A percentile compares a stretch with the other conserved stretches of the same genome.
Evolutionary conservation across 345 rosid species (phyloP).

Genomic region (Trapa incisa): DNA sequence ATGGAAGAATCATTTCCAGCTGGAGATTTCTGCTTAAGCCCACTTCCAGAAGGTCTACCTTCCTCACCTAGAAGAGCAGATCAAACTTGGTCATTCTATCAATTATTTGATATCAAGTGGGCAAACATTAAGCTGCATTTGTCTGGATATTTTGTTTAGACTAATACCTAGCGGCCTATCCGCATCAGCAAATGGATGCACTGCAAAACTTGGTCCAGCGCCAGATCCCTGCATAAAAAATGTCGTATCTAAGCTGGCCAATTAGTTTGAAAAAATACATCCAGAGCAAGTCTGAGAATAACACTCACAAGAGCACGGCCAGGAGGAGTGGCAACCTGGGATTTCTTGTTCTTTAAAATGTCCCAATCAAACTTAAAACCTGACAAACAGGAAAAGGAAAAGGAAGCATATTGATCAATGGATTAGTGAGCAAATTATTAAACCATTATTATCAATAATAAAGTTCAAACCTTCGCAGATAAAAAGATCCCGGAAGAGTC

Average conservation of each 20-base stretch:
- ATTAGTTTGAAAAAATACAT: neutral
- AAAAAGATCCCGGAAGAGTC: constrained; percentile 83
- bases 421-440: constrained; percentile 1
- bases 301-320: constrained; percentile 40
- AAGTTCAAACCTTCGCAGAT: constrained; percentile 68
- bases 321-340: constrained; percentile 53
- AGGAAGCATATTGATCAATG: constrained; percentile 6
- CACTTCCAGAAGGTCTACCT: constrained; percentile 22
- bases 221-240: constrained; percentile 40
- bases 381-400: constrained; percentile 14
- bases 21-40: constrained; percentile 38
- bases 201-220: constrained; percentile 66
- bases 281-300: constrained; percentile 3
- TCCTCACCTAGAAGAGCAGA: constrained; percentile 23
- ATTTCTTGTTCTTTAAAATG: constrained; percentile 78
- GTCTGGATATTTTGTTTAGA: constrained; percentile 4
- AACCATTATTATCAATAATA: neutral
- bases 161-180: constrained; percentile 54
- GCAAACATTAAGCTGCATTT: neutral
- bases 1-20: constrained; percentile 25
- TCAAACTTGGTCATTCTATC: neutral
- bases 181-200: constrained; percentile 39
- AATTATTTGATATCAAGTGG: neutral
- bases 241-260: neutral
- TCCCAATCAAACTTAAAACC: constrained; percentile 96